Evolutionary conservation across 495 filamentous ascomycete genomes (phyloP).

Genomic region (Oidiodendron maius): DNA sequence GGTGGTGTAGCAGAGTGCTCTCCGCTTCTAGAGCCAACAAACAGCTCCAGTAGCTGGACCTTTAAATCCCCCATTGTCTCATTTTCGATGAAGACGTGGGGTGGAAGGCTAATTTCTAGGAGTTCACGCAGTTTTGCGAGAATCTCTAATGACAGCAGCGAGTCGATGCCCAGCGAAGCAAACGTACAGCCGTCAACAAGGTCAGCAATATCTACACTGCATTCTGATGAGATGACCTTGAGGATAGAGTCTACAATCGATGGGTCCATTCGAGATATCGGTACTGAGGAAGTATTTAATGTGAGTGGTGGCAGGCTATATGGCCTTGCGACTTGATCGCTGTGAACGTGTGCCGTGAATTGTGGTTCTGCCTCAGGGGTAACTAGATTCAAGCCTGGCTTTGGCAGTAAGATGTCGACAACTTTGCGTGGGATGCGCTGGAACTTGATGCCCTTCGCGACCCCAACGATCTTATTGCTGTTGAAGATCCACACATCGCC

Average conservation of each 20-base stretch:
- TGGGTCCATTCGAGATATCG: not conserved
- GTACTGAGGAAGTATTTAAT: slow-evolving; percentile 35
- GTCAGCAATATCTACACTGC: slow-evolving; percentile 56
- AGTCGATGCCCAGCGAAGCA: slow-evolving; percentile 52
- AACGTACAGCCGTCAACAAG: slow-evolving; percentile 49
- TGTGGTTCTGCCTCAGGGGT: not conserved
- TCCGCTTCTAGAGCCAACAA: too few species aligned
- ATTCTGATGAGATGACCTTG: slow-evolving; percentile 58
- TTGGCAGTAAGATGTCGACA: slow-evolving; percentile 58
- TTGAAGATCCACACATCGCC: slow-evolving; percentile 63
- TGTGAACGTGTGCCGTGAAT: not conserved
- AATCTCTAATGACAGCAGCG: slow-evolving; percentile 50
- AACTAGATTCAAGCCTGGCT: slow-evolving; percentile 25
- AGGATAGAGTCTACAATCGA: slow-evolving; percentile 38
- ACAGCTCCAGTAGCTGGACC: slow-evolving; percentile 26
- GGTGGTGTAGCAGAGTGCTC: too few species aligned
- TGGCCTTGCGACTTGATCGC: slow-evolving; percentile 13
- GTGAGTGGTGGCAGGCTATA: slow-evolving; percentile 15
- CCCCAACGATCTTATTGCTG: slow-evolving; percentile 52
- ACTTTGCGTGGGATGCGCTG: slow-evolving; percentile 58
- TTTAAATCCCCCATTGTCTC: slow-evolving; percentile 34
- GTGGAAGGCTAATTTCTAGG: slow-evolving; percentile 45
- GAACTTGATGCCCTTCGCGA: slow-evolving; percentile 53
- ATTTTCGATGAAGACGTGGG: slow-evolving; percentile 48
- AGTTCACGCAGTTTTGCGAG: slow-evolving; percentile 47